Percentiles rank a stretch among this genome's conserved stretches.
These are phyloP conservation scores for Erodium trifolium DNA, from an alignment of 441 rosid genomes.

Conservation along the genomic window DNA sequence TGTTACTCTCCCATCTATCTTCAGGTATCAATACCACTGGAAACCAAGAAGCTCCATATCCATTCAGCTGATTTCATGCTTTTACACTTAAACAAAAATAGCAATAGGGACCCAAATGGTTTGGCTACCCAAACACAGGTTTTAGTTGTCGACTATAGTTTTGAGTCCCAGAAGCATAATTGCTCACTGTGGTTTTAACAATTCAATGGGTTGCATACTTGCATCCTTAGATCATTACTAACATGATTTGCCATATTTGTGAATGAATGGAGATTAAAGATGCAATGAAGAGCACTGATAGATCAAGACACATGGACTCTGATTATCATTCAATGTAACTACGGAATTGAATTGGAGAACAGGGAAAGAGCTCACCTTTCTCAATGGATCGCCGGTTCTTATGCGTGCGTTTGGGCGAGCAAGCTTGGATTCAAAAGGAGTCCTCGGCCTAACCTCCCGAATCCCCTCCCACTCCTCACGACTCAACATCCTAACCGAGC, in stretches of 20 bases:
- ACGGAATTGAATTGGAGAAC: background rate
- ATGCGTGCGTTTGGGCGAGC: slow-evolving; percentile 67
- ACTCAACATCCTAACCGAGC: slow-evolving; percentile 63
- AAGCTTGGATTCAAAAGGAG: slow-evolving; percentile 92
- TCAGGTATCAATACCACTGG: background rate
- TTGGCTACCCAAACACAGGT: background rate
- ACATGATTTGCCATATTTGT: background rate
- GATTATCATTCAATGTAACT: background rate
- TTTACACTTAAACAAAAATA: background rate
- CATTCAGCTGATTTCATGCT: background rate
- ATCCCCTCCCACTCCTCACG: slow-evolving; percentile 86
- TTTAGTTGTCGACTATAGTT: too few species aligned
- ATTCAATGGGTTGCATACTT: too few species aligned
- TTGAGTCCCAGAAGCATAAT: too few species aligned
- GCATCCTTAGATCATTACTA: background rate
- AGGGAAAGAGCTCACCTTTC: background rate
- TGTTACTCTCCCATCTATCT: background rate
- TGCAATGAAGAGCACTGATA: background rate
- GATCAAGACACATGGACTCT: too few species aligned
- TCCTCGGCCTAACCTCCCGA: slow-evolving; percentile 86
- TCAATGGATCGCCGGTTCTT: slow-evolving; percentile 68
- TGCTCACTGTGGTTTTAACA: too few species aligned
- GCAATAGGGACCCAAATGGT: background rate
- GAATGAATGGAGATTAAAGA: background rate
- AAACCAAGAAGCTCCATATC: background rate